phyloP scores from a whole-genome alignment of 2,329 filamentous ascomycete genomes.

The Aspergillus felis region DNA sequence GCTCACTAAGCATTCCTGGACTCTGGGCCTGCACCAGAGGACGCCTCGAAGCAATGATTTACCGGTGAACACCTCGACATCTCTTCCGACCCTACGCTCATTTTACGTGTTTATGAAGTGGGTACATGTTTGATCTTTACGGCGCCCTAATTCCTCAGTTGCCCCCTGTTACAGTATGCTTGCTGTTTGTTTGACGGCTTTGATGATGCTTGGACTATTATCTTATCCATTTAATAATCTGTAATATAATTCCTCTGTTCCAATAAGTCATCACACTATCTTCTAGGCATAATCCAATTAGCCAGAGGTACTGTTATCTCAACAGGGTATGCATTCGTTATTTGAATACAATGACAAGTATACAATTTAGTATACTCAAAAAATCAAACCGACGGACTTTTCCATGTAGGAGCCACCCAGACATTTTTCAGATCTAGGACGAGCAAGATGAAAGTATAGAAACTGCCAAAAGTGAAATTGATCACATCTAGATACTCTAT shows the following conservation, averaged over 20 bases:
- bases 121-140: background rate
- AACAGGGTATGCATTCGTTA: too few relatives aligned
- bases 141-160: background rate
- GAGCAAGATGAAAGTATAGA: background rate
- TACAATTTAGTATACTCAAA: background rate
- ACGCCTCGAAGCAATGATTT: background rate
- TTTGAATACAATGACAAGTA: background rate
- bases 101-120: background rate
- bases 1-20: background rate
- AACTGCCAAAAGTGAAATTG: background rate
- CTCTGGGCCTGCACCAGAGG: background rate
- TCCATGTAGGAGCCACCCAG: too few relatives aligned
- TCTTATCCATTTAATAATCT: background rate
- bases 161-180: background rate
- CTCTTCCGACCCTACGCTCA: background rate
- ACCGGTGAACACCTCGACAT: background rate
- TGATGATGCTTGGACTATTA: background rate
- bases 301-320: too few relatives aligned
- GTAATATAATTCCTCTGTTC: background rate
- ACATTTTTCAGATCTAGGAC: background rate
- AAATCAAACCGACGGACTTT: background rate
- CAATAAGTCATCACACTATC: background rate
- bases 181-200: background rate
- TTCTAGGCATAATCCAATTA: too few relatives aligned
- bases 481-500: slow-evolving; percentile 1